Percentiles rank a stretch among this genome's conserved stretches.
Evolutionary conservation across 306 rosid genomes (phyloP).

Genomic region (Cucumis sativus): DNA sequence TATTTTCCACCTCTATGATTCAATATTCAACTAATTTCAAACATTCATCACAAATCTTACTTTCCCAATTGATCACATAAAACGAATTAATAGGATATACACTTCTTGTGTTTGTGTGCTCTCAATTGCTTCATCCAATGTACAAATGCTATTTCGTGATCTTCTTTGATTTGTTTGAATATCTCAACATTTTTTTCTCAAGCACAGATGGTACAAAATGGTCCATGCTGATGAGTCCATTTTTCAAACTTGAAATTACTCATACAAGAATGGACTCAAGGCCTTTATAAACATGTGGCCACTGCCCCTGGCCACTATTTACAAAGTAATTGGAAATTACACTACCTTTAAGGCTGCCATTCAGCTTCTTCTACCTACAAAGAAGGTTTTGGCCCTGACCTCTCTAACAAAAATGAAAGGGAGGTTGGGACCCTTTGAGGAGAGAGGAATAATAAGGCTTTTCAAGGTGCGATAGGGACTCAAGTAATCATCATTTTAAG

Average conservation of each 20-base stretch:
- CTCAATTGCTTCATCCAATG: background rate
- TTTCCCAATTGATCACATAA: background rate
- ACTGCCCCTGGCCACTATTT: slow-evolving; percentile 50
- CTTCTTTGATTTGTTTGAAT: background rate
- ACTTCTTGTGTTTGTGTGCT: background rate
- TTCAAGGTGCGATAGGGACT: background rate
- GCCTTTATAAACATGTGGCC: slow-evolving; percentile 58
- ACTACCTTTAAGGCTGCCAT: slow-evolving; percentile 71
- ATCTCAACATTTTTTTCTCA: background rate
- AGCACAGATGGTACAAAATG: slow-evolving; percentile 90
- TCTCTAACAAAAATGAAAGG: slow-evolving; percentile 29
- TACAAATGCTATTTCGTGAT: background rate
- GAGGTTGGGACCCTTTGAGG: background rate
- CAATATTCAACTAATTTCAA: background rate
- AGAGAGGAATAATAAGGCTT: background rate
- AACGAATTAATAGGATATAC: background rate
- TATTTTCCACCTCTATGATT: background rate
- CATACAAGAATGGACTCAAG: slow-evolving; percentile 27
- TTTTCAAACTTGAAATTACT: slow-evolving; percentile 27
- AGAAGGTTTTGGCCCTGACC: slow-evolving; percentile 60
- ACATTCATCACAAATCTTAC: background rate
- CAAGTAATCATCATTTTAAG: background rate
- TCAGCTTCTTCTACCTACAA: slow-evolving; percentile 72
- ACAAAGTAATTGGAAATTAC: slow-evolving; percentile 38
- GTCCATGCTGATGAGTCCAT: slow-evolving; percentile 68